Percentiles rank a stretch among this genome's conserved stretches.
Conservation (phyloP, 2,329 filamentous ascomycete genomes). For the Mycocentrospora acerina region DNA sequence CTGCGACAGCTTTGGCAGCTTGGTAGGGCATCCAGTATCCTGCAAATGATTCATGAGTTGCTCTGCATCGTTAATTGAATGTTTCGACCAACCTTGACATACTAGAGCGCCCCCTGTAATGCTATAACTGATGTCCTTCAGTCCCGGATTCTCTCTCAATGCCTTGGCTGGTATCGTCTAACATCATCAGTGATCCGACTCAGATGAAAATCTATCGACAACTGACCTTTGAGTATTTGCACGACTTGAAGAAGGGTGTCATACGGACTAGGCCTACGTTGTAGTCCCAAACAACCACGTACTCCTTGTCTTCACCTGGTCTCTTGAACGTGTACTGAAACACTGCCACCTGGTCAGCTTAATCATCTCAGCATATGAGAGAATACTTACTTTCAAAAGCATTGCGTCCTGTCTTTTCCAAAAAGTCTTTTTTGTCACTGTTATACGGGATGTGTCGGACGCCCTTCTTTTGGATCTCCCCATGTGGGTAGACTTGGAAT, state of each 20-base stretch:
- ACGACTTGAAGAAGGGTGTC: slow-evolving; percentile 92
- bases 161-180: slow-evolving; percentile 90
- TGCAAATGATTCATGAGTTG: slow-evolving; percentile 40
- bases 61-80: not conserved
- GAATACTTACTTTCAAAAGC: slow-evolving; percentile 75
- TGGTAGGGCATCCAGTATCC: slow-evolving; percentile 96
- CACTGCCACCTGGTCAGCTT: slow-evolving; percentile 53
- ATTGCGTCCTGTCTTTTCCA: slow-evolving; percentile 81
- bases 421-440: slow-evolving; percentile 88
- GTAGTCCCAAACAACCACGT: slow-evolving; percentile 94
- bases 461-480: slow-evolving; percentile 52
- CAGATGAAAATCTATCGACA: not conserved
- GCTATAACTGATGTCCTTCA: slow-evolving; percentile 87
- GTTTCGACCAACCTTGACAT: slow-evolving; percentile 62
- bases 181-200: slow-evolving; percentile 11
- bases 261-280: slow-evolving; percentile 91
- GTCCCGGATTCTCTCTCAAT: slow-evolving; percentile 66
- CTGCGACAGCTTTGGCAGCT: slow-evolving; percentile 82
- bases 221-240: slow-evolving; percentile 80
- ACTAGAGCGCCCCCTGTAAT: slow-evolving; percentile 90
- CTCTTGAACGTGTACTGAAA: slow-evolving; percentile 81
- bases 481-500: slow-evolving; percentile 69
- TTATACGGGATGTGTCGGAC: slow-evolving; percentile 82
- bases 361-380: not conserved
- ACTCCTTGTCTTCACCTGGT: slow-evolving; percentile 64